Percentiles rank a stretch among this genome's conserved stretches.
Conservation (phyloP, 2,329 filamentous ascomycete species). For the Chrysosporium queenslandicum region DNA sequence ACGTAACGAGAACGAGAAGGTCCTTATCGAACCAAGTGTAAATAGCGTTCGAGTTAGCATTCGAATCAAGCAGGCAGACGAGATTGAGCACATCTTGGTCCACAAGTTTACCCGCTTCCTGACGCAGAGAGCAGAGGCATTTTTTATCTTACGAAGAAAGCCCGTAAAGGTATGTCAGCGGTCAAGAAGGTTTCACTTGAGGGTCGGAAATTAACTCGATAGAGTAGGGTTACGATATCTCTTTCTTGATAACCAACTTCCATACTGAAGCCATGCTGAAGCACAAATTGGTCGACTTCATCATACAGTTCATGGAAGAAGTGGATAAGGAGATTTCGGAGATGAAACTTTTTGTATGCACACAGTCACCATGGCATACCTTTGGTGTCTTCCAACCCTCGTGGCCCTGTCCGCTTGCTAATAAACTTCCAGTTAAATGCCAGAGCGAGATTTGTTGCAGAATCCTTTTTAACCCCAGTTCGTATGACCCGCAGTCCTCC, state of each 20-base stretch:
- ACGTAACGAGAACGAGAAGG: constrained; percentile 93
- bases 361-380: constrained; percentile 11
- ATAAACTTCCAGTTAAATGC: constrained; percentile 67
- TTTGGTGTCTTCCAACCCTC: neutral
- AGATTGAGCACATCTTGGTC: constrained; percentile 95
- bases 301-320: constrained; percentile 99
- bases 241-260: constrained; percentile 96
- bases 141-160: constrained; percentile 93
- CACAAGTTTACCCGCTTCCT: constrained; percentile 98
- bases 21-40: constrained; percentile 90
- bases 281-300: constrained; percentile 97
- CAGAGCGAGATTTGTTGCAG: constrained; percentile 90
- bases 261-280: constrained; percentile 98
- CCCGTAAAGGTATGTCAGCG: constrained; percentile 66
- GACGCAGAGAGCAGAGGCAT: constrained; percentile 89
- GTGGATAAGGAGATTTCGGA: constrained; percentile 99
- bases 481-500: constrained; percentile 22
- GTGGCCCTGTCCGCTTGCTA: constrained; percentile 12
- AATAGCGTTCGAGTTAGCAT: constrained; percentile 97
- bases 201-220: neutral
- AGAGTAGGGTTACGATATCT: constrained; percentile 88
- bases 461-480: constrained; percentile 94
- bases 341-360: constrained; percentile 95
- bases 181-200: neutral
- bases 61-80: constrained; percentile 98